Evolutionary conservation across 2,329 filamentous ascomycete genomes (phyloP).

Genomic region (Exophiala phaeomuriformis): DNA sequence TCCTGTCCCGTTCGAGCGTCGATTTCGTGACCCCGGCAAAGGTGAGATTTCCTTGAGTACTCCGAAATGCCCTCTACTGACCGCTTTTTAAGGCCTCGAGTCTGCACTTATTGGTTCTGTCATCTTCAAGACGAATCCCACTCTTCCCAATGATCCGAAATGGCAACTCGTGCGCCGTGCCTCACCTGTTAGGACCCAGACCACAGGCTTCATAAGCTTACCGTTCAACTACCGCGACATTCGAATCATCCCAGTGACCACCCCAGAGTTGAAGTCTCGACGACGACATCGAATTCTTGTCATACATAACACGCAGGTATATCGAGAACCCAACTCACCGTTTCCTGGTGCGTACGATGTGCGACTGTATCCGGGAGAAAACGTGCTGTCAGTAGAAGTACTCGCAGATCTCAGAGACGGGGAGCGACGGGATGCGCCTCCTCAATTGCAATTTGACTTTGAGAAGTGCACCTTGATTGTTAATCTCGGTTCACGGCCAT

Average conservation of each 20-base stretch:
- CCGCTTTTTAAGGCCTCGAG: slow-evolving; percentile 34
- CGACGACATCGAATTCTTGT: slow-evolving; percentile 20
- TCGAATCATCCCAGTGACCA: slow-evolving; percentile 46
- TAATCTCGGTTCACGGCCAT: slow-evolving; percentile 7
- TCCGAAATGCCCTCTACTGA: not conserved
- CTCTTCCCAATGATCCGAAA: slow-evolving; percentile 51
- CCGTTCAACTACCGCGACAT: slow-evolving; percentile 59
- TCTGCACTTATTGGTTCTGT: slow-evolving; percentile 62
- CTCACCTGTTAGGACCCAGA: slow-evolving; percentile 58
- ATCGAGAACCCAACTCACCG: slow-evolving; percentile 30
- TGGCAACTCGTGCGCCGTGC: slow-evolving; percentile 60
- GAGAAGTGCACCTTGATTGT: slow-evolving; percentile 45
- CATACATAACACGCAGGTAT: slow-evolving; percentile 17
- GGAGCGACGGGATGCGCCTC: slow-evolving; percentile 45
- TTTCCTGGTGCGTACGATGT: slow-evolving; percentile 68
- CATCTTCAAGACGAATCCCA: slow-evolving; percentile 58
- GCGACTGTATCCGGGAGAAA: slow-evolving; percentile 63
- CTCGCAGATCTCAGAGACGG: slow-evolving; percentile 59
- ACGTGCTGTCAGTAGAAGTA: slow-evolving; percentile 70
- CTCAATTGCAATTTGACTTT: slow-evolving; percentile 61
- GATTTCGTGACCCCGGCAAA: slow-evolving; percentile 41
- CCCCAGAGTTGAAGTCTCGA: slow-evolving; percentile 14
- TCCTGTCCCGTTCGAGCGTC: slow-evolving; percentile 37
- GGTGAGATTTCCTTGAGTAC: slow-evolving; percentile 33
- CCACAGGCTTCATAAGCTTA: slow-evolving; percentile 65